Conservation (phyloP, 139 green algal species). For the Haematococcus lacustris region DNA sequence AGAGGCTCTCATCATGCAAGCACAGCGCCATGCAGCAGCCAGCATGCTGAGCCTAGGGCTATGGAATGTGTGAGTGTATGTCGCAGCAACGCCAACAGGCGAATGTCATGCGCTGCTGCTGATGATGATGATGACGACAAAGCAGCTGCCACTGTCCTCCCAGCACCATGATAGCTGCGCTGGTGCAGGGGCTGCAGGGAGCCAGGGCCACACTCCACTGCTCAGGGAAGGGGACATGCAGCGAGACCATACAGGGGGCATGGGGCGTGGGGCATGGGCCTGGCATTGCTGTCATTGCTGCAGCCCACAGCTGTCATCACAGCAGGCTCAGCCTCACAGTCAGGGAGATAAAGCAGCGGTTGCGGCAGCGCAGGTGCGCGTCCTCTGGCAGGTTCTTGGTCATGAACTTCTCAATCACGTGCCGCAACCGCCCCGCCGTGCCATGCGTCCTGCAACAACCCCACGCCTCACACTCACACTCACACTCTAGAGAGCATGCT, state of each 20-base stretch:
- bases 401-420: conserved; percentile 23
- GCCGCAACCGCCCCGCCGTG: conserved; percentile 18
- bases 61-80: neutral
- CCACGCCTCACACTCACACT: too few species aligned
- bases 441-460: conserved; percentile 17
- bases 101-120: neutral
- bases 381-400: conserved; percentile 9
- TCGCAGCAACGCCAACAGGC: neutral
- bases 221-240: too few species aligned
- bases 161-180: too few species aligned
- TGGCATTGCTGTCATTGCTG: too few species aligned
- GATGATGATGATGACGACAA: neutral
- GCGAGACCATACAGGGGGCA: too few species aligned
- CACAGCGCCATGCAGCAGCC: neutral
- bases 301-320: too few species aligned
- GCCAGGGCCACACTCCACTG: too few species aligned
- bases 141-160: too few species aligned
- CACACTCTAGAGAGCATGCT: too few species aligned
- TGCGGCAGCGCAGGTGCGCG: conserved; percentile 8
- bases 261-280: too few species aligned
- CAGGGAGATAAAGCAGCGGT: conserved; percentile 8
- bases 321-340: too few species aligned
- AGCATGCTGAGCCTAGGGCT: neutral
- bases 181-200: too few species aligned
- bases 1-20: neutral